phyloP scores from a whole-genome alignment of 2,329 filamentous ascomycete genomes.

The Ceratocystis smalleyi region DNA sequence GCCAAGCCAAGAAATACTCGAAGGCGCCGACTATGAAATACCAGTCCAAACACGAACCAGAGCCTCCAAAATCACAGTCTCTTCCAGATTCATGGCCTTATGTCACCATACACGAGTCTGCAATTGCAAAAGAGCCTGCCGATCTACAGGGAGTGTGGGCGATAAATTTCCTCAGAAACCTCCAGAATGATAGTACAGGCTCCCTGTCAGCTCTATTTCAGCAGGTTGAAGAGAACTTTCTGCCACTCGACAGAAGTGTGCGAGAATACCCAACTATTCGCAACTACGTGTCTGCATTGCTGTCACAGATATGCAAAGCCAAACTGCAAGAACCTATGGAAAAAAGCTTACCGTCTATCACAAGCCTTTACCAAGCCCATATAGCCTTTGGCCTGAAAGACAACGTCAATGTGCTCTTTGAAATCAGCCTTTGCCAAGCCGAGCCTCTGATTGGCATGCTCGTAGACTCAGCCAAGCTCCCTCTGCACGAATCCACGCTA shows the following conservation, averaged over 20 bases:
- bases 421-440: conserved; percentile 12
- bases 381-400: background rate
- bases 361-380: conserved; percentile 13
- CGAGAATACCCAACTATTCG: background rate
- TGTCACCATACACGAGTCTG: background rate
- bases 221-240: conserved; percentile 10
- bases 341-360: conserved; percentile 4
- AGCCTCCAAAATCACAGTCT: background rate
- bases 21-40: background rate
- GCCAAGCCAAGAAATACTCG: background rate
- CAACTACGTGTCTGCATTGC: background rate
- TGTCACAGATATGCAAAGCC: background rate
- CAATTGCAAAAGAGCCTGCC: background rate
- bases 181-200: background rate
- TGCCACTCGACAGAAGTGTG: background rate
- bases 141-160: background rate
- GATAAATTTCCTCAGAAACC: background rate
- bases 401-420: conserved; percentile 4
- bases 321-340: conserved; percentile 5
- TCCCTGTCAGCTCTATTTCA: background rate
- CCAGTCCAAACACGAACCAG: background rate
- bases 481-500: background rate
- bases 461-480: background rate
- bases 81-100: background rate
- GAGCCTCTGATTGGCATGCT: background rate